A percentile compares a stretch with the other conserved stretches of the same genome.
These are phyloP conservation scores for Chrysanthemum seticuspe DNA, from an alignment of 129 eudicot genomes.

Conservation along the genomic window DNA sequence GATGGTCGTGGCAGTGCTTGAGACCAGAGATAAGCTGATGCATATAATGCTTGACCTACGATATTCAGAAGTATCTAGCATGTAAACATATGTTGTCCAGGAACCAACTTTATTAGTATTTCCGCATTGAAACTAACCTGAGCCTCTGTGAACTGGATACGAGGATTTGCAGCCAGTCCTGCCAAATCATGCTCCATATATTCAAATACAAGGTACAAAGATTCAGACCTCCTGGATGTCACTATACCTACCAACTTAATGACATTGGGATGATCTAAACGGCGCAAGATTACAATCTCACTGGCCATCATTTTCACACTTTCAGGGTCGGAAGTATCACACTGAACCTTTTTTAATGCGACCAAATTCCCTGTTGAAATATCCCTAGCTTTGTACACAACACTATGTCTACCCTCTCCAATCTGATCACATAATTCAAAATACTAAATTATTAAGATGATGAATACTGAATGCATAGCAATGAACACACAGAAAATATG, in stretches of 20 bases:
- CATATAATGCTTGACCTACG: constrained; percentile 9
- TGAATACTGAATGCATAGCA: neutral
- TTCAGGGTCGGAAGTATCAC: neutral
- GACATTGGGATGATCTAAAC: constrained; percentile 15
- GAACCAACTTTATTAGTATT: neutral
- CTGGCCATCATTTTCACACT: neutral
- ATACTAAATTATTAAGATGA: neutral
- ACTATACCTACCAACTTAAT: constrained; percentile 3
- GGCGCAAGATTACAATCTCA: constrained; percentile 14
- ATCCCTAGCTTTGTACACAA: constrained; percentile 5
- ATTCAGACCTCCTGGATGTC: neutral
- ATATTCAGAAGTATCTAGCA: neutral
- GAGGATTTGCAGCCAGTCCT: neutral
- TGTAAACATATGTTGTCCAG: neutral
- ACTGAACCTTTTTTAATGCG: neutral
- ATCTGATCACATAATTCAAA: constrained; percentile 6
- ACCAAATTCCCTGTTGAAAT: neutral
- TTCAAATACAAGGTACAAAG: constrained; percentile 12
- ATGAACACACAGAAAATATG: neutral
- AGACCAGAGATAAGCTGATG: constrained; percentile 5
- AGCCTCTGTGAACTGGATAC: constrained; percentile 6
- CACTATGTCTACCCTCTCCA: neutral
- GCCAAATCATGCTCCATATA: constrained; percentile 19
- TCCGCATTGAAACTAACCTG: constrained; percentile 4
- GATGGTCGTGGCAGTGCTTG: constrained; percentile 15